Evolutionary conservation across 257 asterid species (phyloP).

Genomic region (Forsythia viridissima): DNA sequence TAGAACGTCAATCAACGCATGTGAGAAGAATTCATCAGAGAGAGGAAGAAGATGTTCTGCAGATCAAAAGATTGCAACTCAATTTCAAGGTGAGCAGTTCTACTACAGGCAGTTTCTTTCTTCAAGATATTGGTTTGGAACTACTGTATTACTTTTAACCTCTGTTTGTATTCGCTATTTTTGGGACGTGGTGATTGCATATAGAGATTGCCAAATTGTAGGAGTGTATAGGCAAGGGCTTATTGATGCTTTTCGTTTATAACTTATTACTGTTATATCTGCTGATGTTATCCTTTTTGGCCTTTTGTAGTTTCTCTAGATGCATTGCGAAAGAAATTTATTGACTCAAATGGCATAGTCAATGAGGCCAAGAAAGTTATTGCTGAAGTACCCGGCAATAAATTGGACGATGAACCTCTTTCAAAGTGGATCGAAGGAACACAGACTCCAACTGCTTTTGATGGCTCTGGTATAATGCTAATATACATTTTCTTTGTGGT

Average conservation of each 20-base stretch:
- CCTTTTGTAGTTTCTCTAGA: slow-evolving; percentile 38
- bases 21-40: slow-evolving; percentile 33
- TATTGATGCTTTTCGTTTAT: slow-evolving; percentile 10
- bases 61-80: slow-evolving; percentile 29
- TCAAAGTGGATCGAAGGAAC: slow-evolving; percentile 61
- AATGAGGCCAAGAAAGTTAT: slow-evolving; percentile 22
- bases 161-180: neutral
- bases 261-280: slow-evolving; percentile 7
- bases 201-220: neutral
- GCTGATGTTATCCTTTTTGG: slow-evolving; percentile 19
- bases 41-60: slow-evolving; percentile 42
- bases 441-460: slow-evolving; percentile 39
- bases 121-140: neutral
- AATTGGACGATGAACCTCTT: slow-evolving; percentile 62
- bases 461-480: slow-evolving; percentile 46
- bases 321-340: slow-evolving; percentile 27
- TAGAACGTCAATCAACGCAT: slow-evolving; percentile 34
- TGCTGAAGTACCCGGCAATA: slow-evolving; percentile 32
- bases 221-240: neutral
- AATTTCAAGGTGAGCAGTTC: slow-evolving; percentile 40
- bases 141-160: neutral
- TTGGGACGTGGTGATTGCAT: neutral
- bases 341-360: slow-evolving; percentile 20
- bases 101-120: neutral
- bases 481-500: neutral